Conservation (phyloP, 768 basidiomycete species). For the Lentinula guzmanii region DNA sequence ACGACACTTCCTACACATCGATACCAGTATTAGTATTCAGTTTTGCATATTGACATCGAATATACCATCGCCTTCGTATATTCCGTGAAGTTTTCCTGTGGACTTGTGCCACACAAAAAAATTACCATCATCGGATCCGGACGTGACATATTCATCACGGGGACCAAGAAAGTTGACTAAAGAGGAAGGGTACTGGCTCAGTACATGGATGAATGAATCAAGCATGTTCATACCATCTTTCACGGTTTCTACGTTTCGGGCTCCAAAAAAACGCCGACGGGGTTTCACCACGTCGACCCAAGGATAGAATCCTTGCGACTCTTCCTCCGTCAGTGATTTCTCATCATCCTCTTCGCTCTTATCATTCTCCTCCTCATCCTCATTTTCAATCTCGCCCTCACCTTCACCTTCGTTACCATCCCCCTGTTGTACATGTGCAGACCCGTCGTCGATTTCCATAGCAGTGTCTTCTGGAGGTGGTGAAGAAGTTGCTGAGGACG, state of each 20-base stretch:
- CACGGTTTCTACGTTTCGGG: slow-evolving; percentile 75
- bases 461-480: slow-evolving; percentile 4
- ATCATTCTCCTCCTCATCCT: not conserved
- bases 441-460: slow-evolving; percentile 25
- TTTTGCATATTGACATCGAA: slow-evolving; percentile 11
- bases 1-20: slow-evolving; percentile 36
- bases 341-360: slow-evolving; percentile 25
- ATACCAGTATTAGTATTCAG: not conserved
- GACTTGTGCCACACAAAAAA: slow-evolving; percentile 84
- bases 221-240: slow-evolving; percentile 65
- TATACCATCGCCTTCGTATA: slow-evolving; percentile 77
- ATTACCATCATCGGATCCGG: slow-evolving; percentile 85
- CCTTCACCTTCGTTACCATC: slow-evolving; percentile 23
- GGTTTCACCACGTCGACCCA: slow-evolving; percentile 57
- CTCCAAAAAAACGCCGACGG: slow-evolving; percentile 56
- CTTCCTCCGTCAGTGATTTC: slow-evolving; percentile 19
- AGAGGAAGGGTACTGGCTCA: not conserved
- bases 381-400: slow-evolving; percentile 10
- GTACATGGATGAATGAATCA: not conserved
- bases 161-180: slow-evolving; percentile 83
- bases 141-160: slow-evolving; percentile 68
- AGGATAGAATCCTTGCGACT: slow-evolving; percentile 19
- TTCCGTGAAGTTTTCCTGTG: slow-evolving; percentile 56
- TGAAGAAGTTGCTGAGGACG: not conserved
- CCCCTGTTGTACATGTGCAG: slow-evolving; percentile 17